Evolutionary conservation across 768 basidiomycete genomes (phyloP).

Genomic region (Phanerochaete sordida): DNA sequence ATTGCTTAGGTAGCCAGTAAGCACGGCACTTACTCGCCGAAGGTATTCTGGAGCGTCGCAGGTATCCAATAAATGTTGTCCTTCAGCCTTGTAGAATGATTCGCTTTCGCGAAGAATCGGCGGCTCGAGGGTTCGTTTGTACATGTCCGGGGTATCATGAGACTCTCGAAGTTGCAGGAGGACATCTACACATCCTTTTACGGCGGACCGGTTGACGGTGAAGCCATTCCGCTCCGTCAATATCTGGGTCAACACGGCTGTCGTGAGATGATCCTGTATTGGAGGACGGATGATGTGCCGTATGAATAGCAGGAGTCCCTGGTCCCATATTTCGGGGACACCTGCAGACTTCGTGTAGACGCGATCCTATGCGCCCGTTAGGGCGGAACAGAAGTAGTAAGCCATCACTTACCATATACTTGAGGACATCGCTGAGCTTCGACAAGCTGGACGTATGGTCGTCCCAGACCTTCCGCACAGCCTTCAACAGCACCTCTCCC

Average conservation of each 20-base stretch:
- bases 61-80: conserved; percentile 59
- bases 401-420: conserved; percentile 77
- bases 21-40: conserved; percentile 51
- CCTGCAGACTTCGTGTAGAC: conserved; percentile 74
- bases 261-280: conserved; percentile 79
- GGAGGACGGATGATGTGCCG: conserved; percentile 74
- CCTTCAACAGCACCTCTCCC: conserved; percentile 82
- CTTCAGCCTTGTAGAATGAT: conserved; percentile 77
- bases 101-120: conserved; percentile 74
- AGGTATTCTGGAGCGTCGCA: conserved; percentile 86
- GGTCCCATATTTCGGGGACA: conserved; percentile 77
- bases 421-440: conserved; percentile 84
- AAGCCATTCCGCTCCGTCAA: conserved; percentile 90
- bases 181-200: conserved; percentile 87
- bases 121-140: conserved; percentile 83
- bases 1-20: background rate
- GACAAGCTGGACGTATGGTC: conserved; percentile 89
- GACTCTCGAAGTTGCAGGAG: conserved; percentile 63
- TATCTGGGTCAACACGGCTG: conserved; percentile 83
- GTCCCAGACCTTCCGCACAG: conserved; percentile 84
- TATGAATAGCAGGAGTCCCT: conserved; percentile 79
- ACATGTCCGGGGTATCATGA: conserved; percentile 52
- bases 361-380: conserved; percentile 80
- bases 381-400: background rate
- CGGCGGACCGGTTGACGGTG: conserved; percentile 84